Percentiles rank a stretch among this genome's conserved stretches.
These are phyloP conservation scores for Penicillium verhagenii DNA, from an alignment of 495 filamentous ascomycete genomes.

Conservation along the genomic window DNA sequence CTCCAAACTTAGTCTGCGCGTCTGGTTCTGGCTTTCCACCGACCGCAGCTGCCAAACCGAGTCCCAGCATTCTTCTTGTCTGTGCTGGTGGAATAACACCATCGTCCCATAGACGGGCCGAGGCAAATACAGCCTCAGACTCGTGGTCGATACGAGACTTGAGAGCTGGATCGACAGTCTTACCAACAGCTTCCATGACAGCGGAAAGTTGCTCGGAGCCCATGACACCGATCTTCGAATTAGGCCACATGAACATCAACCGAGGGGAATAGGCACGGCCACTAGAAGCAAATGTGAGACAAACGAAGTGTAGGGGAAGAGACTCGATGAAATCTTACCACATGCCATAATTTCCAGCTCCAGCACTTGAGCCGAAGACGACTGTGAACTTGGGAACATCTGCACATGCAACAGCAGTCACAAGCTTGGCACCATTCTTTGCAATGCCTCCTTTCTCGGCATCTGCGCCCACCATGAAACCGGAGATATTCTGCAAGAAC, in stretches of 20 bases:
- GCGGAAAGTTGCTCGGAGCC: conserved; percentile 86
- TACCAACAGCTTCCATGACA: conserved; percentile 94
- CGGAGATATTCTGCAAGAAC: conserved; percentile 94
- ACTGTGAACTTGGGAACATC: conserved; percentile 98
- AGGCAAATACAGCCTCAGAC: conserved; percentile 84
- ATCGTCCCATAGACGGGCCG: conserved; percentile 92
- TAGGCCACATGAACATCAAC: conserved; percentile 97
- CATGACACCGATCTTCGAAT: conserved; percentile 94
- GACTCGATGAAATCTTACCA: conserved; percentile 48
- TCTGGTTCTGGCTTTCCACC: conserved; percentile 60
- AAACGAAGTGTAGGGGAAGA: not conserved
- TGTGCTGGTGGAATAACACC: conserved; percentile 89
- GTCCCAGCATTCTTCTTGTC: conserved; percentile 76
- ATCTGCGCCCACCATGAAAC: conserved; percentile 96
- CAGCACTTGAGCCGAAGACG: conserved; percentile 80
- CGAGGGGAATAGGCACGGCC: conserved; percentile 91
- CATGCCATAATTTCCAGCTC: conserved; percentile 80
- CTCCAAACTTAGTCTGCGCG: conserved; percentile 76
- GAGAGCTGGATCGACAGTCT: conserved; percentile 75
- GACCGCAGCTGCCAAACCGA: conserved; percentile 77
- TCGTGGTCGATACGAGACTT: conserved; percentile 85
- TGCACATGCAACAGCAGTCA: conserved; percentile 92
- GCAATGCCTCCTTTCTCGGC: conserved; percentile 94
- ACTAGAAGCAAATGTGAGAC: conserved; percentile 37
- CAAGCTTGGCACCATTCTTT: conserved; percentile 96